Evolutionary conservation across 495 filamentous ascomycete species (phyloP).

Genomic region (Penicillium pancosmium): DNA sequence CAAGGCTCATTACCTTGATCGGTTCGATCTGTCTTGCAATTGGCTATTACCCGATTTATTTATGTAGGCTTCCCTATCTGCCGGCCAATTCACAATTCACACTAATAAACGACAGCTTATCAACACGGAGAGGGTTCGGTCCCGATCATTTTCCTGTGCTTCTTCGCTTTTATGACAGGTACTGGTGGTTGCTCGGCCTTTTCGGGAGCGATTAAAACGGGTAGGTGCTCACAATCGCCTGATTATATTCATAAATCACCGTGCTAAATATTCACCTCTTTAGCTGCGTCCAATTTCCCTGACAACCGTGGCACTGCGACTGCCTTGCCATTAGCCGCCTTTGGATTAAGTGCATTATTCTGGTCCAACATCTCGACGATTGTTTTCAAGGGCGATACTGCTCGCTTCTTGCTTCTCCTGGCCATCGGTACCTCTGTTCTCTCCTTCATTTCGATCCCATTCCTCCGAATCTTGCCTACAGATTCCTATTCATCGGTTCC

Average conservation of each 20-base stretch:
- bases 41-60: constrained; percentile 81
- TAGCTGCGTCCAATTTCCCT: constrained; percentile 90
- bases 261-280: not conserved
- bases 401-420: constrained; percentile 76
- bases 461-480: constrained; percentile 71
- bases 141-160: constrained; percentile 68
- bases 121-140: constrained; percentile 57
- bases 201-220: constrained; percentile 78
- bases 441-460: constrained; percentile 74
- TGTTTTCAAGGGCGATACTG: constrained; percentile 83
- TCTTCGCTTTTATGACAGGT: constrained; percentile 84
- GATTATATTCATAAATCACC: not conserved
- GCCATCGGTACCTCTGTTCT: constrained; percentile 78
- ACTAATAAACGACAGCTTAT: constrained; percentile 43
- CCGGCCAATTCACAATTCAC: not conserved
- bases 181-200: constrained; percentile 88
- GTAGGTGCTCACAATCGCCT: constrained; percentile 31
- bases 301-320: constrained; percentile 90
- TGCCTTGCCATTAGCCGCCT: constrained; percentile 87
- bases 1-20: constrained; percentile 71
- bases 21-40: constrained; percentile 70
- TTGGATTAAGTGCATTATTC: constrained; percentile 95
- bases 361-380: constrained; percentile 78
- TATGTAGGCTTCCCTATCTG: constrained; percentile 44
- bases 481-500: constrained; percentile 68